Evolutionary conservation across 164 flowering plant species (phyloP), one percentile per base, ranked within the genome.

Genomic region (Berberis thunbergii): DNA sequence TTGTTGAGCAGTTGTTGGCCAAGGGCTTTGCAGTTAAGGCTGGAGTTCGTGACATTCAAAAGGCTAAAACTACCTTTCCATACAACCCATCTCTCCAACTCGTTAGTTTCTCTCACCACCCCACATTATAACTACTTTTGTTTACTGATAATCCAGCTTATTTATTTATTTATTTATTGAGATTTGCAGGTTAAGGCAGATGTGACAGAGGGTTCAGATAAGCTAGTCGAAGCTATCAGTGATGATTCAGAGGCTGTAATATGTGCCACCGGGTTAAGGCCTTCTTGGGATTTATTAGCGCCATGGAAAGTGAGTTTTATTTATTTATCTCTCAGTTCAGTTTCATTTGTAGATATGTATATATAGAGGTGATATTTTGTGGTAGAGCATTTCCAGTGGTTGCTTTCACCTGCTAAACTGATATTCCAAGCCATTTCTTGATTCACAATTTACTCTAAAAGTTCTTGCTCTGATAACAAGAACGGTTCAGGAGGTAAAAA

Each of bases 11-110:
- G 81, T 77, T 93, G 5, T 75, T 90, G 63, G 84, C 86, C 0
- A 90, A 77, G 69, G 98, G 97, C 42, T 90, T 88, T 73, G 72
- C 72, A 4, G 97, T 93, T 39, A 88, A 89, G 71, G 98, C 97
- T 2, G 98, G 98, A 1, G 97, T 90, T 66, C 80, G 91, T 9
- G 88, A 90, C 67, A 11, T 86, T 4, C 88, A 82, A 5, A 86
- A 80, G 74, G 97, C 87, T 0, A 93, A 80, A 64, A 57, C 70
- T 11, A 64, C 69, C 7, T 73, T 88, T 67, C 62, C 85, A 5
- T 66, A 63, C 4, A 71, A 73, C 61, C 83, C 84, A 55, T 71
- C 81, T 62, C 86, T 93, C 70, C 82, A 87, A 75, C 62, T 90
- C 75, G 98, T 93, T 63, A 71, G 85, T 57, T 41, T 61, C 43